These are phyloP conservation scores for Xerocomellus dryophilus DNA, from an alignment of 768 basidiomycete genomes.

Conservation along the genomic window DNA sequence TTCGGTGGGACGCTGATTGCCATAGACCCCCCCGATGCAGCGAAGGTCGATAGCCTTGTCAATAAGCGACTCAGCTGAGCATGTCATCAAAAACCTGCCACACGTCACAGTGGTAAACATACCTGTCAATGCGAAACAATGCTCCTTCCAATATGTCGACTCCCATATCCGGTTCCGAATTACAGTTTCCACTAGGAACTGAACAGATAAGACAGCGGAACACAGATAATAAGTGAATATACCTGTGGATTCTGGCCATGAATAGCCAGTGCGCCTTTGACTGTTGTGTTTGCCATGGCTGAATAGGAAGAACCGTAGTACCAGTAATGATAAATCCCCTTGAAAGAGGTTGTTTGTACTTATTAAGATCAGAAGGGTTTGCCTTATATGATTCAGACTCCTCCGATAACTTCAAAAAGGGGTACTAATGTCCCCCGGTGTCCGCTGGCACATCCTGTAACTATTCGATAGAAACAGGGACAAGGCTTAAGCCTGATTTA, in stretches of 20 bases:
- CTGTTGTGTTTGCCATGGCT: slow-evolving; percentile 89
- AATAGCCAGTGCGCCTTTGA: slow-evolving; percentile 81
- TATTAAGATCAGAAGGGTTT: slow-evolving; percentile 21
- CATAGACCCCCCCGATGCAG: slow-evolving; percentile 90
- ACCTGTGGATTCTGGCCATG: slow-evolving; percentile 98
- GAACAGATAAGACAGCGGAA: slow-evolving; percentile 22
- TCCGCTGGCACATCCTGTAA: too few relatives aligned
- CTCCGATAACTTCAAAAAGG: neutral
- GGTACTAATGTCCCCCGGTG: too few relatives aligned
- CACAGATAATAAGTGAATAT: slow-evolving; percentile 1
- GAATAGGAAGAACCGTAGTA: too few relatives aligned
- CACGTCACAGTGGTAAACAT: slow-evolving; percentile 19
- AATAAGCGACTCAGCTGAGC: slow-evolving; percentile 83
- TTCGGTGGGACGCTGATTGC: slow-evolving; percentile 91
- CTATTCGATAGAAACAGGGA: too few relatives aligned
- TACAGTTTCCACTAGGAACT: slow-evolving; percentile 95
- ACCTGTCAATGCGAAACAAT: slow-evolving; percentile 97
- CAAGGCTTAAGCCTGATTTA: too few relatives aligned
- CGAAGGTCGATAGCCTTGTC: slow-evolving; percentile 86
- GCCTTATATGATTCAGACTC: slow-evolving; percentile 27
- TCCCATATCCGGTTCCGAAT: slow-evolving; percentile 97
- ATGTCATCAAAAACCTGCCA: neutral
- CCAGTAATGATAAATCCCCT: neutral
- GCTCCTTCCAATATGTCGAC: slow-evolving; percentile 94
- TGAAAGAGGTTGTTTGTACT: slow-evolving; percentile 16